Evolutionary conservation across 345 rosid species (phyloP), one percentile per base, ranked within the genome.

Genomic region (Erodium maritimum): DNA sequence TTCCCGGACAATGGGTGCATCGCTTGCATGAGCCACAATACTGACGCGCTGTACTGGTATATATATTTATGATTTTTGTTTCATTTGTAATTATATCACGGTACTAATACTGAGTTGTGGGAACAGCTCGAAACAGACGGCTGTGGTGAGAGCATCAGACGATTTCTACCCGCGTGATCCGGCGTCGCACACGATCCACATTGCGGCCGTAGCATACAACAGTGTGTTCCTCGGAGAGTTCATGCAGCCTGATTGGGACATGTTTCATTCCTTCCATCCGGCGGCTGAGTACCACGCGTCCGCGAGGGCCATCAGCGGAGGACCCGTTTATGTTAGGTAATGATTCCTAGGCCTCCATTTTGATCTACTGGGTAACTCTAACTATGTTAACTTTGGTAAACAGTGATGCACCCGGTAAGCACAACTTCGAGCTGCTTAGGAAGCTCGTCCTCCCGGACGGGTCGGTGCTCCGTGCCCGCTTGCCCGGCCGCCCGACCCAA

Each of bases 211-310:
- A 59, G 90, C 95, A 0, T 91, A 82, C 59, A 91, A 91, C 65
- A 86, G 95, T 18, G 82, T 91, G 63, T 91, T 88, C 82, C 64
- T 91, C 55, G 96, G 96, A 23, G 98, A 88, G 63, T 61, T 86
- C 65, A 91, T 91, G 98, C 78, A 54, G 71, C 87, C 98, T 45
- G 98, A 91, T 61, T 91, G 98, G 98, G 98, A 91, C 61, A 91
- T 91, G 98, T 91, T 91, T 65, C 96, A 91, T 29, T 88, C 98
- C 0, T 64, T 76, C 19, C 96, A 91, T 67, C 83, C 98, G 33
- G 96, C 95, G 1, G 98, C 93, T 0, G 95, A 88, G 50, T 91
- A 86, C 51, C 98, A 91, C n/a, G 96, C 86, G 0, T 91, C 98
- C 0, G 98, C 98, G 8, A 77, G 98, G 17, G 98, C 93, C 5